Percentiles rank a stretch among this genome's conserved stretches.
Evolutionary conservation across 148 eudicot genomes (phyloP).

Genomic region (Amaranthus palmeri): DNA sequence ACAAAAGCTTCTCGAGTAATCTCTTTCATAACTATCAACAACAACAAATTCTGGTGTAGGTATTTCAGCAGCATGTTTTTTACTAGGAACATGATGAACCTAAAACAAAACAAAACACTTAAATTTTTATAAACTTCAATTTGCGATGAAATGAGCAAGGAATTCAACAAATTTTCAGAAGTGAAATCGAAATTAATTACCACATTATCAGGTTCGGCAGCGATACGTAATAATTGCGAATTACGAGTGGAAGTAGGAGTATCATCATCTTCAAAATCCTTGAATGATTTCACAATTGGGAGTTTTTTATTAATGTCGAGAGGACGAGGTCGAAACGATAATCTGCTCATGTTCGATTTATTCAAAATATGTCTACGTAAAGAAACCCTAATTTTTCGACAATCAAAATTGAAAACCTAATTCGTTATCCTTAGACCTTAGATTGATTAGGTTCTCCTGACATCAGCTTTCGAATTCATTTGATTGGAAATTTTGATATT

Average conservation of each 20-base stretch:
- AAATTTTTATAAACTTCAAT: neutral
- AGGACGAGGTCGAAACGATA: conserved; percentile 90
- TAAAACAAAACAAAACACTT: conserved; percentile 18
- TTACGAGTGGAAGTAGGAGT: conserved; percentile 69
- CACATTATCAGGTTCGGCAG: conserved; percentile 79
- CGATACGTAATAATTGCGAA: conserved; percentile 65
- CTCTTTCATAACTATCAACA: conserved; percentile 95
- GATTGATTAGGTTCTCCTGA: neutral
- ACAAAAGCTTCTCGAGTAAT: conserved; percentile 66
- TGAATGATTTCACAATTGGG: conserved; percentile 79
- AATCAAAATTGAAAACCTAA: neutral
- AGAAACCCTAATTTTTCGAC: neutral
- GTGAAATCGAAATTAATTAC: conserved; percentile 22
- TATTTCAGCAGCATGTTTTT: conserved; percentile 75
- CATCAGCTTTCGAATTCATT: too few relatives aligned
- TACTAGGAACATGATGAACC: conserved; percentile 64
- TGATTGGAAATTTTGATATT: too few relatives aligned
- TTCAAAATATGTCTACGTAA: neutral
- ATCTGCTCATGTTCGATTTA: conserved; percentile 65
- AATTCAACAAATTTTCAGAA: neutral
- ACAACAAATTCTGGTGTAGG: conserved; percentile 79
- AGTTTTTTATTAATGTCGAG: conserved; percentile 95
- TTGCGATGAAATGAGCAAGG: neutral
- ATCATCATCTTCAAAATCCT: conserved; percentile 95
- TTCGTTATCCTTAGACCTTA: neutral